Evolutionary conservation across 805 yeast species (phyloP).

Genomic region (Hanseniaspora lindneri): DNA sequence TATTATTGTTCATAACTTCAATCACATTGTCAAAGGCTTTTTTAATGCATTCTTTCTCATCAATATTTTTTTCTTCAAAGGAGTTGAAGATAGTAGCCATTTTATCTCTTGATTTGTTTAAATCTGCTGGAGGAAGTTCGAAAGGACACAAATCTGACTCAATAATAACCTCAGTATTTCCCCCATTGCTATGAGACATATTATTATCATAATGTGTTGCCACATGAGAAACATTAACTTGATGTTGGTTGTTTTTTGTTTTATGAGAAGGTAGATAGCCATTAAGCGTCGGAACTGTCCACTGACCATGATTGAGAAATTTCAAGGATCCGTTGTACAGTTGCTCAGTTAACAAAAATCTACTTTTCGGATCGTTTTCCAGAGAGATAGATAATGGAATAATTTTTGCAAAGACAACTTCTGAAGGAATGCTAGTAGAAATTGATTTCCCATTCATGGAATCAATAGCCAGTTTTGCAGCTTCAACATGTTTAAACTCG

Average conservation of each 20-base stretch:
- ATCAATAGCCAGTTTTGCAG: slow-evolving; percentile 69
- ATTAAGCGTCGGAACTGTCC: slow-evolving; percentile 26
- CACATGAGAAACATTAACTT: too few species aligned
- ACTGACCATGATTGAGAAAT: slow-evolving; percentile 27
- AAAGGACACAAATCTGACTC: slow-evolving; percentile 31
- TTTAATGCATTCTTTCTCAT: slow-evolving; percentile 17
- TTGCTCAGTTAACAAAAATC: slow-evolving; percentile 27
- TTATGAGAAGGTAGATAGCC: slow-evolving; percentile 13
- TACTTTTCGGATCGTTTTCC: slow-evolving; percentile 11
- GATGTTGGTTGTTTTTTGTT: too few species aligned
- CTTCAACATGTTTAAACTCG: slow-evolving; percentile 58
- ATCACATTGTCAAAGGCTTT: slow-evolving; percentile 19
- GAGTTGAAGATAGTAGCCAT: slow-evolving; percentile 22
- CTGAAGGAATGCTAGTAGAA: slow-evolving; percentile 54
- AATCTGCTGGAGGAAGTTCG: slow-evolving; percentile 27
- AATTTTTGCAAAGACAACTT: slow-evolving; percentile 76
- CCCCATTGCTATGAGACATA: too few species aligned
- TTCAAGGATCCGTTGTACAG: slow-evolving; percentile 27
- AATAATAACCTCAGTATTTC: slow-evolving; percentile 8
- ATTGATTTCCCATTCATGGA: slow-evolving; percentile 72
- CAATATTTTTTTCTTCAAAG: slow-evolving; percentile 19
- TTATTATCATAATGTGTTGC: background rate
- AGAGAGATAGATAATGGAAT: slow-evolving; percentile 23
- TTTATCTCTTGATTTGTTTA: slow-evolving; percentile 18
- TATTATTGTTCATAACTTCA: background rate